These are phyloP conservation scores for Cylindrotheca closterium DNA, from an alignment of 108 stramenopile genomes.

Conservation along the genomic window DNA sequence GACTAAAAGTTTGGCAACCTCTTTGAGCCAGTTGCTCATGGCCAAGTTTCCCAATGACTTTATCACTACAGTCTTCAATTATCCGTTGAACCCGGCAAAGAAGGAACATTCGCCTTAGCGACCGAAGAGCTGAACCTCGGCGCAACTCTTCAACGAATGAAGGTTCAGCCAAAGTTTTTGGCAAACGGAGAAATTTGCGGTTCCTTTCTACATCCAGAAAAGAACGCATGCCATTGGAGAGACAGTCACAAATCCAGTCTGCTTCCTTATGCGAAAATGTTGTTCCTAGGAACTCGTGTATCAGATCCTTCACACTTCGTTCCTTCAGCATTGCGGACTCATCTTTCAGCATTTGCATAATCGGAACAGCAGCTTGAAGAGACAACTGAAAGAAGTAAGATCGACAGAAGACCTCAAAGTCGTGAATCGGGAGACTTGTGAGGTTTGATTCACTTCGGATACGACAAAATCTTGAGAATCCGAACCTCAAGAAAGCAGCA, in stretches of 20 bases:
- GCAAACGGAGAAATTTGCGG: slow-evolving; percentile 58
- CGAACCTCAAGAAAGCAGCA: slow-evolving; percentile 71
- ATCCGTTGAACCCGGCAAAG: slow-evolving; percentile 61
- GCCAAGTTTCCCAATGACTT: slow-evolving; percentile 51
- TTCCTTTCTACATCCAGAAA: slow-evolving; percentile 56
- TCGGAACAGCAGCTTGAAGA: slow-evolving; percentile 64
- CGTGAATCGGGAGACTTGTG: slow-evolving; percentile 77
- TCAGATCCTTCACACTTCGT: slow-evolving; percentile 25
- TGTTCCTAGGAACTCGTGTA: slow-evolving; percentile 51
- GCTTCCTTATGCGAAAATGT: slow-evolving; percentile 44
- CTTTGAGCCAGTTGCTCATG: slow-evolving; percentile 74
- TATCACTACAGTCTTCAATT: slow-evolving; percentile 57
- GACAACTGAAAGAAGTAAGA: slow-evolving; percentile 73
- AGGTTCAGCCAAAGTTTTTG: slow-evolving; percentile 63
- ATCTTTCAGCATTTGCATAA: slow-evolving; percentile 34
- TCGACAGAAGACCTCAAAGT: slow-evolving; percentile 73
- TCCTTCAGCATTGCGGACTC: slow-evolving; percentile 9
- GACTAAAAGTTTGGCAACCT: slow-evolving; percentile 67
- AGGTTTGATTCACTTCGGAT: slow-evolving; percentile 74
- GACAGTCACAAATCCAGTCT: slow-evolving; percentile 63
- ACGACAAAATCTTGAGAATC: slow-evolving; percentile 81
- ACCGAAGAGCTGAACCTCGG: slow-evolving; percentile 62
- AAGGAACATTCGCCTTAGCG: slow-evolving; percentile 67
- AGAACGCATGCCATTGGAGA: slow-evolving; percentile 48
- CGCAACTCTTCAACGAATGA: slow-evolving; percentile 55